Percentiles rank a stretch among this genome's conserved stretches.
phyloP scores from a whole-genome alignment of 495 filamentous ascomycete species.

The Neurospora sp. region DNA sequence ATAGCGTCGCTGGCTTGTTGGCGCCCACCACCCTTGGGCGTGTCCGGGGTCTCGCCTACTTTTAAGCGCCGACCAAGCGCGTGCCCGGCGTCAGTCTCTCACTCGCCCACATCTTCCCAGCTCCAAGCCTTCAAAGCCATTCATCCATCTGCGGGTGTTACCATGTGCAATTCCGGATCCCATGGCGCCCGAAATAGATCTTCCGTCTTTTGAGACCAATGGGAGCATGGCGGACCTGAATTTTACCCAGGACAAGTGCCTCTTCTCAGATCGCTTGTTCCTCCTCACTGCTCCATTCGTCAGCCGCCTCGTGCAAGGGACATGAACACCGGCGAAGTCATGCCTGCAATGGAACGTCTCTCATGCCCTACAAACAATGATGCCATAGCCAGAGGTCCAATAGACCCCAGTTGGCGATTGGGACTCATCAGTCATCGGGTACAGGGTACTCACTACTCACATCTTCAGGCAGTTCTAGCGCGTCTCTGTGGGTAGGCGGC shows the following conservation, averaged over 20 bases:
- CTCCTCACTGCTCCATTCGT: not conserved
- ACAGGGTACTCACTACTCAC: not conserved
- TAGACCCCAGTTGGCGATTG: not conserved
- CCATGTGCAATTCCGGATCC: not conserved
- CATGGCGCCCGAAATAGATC: not conserved
- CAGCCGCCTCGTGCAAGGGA: not conserved
- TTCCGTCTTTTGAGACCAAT: not conserved
- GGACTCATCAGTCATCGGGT: not conserved
- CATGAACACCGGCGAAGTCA: not conserved
- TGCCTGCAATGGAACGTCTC: not conserved
- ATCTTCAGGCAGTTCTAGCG: not conserved
- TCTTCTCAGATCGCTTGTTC: not conserved
- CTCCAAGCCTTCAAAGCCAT: slow-evolving; percentile 8
- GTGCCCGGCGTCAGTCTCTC: slow-evolving; percentile 1
- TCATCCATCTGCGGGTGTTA: slow-evolving; percentile 4
- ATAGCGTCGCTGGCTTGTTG: not conserved
- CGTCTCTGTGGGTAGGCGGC: not conserved
- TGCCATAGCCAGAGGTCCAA: not conserved
- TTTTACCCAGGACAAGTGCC: not conserved
- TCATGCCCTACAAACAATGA: not conserved
- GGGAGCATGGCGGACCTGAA: not conserved
- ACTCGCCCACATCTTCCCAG: not conserved
- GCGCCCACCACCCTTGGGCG: not conserved
- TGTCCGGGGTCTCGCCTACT: not conserved
- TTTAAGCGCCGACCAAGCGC: slow-evolving; percentile 25